Evolutionary conservation across 768 basidiomycete genomes (phyloP).

Genomic region (Termitomyces sp.): DNA sequence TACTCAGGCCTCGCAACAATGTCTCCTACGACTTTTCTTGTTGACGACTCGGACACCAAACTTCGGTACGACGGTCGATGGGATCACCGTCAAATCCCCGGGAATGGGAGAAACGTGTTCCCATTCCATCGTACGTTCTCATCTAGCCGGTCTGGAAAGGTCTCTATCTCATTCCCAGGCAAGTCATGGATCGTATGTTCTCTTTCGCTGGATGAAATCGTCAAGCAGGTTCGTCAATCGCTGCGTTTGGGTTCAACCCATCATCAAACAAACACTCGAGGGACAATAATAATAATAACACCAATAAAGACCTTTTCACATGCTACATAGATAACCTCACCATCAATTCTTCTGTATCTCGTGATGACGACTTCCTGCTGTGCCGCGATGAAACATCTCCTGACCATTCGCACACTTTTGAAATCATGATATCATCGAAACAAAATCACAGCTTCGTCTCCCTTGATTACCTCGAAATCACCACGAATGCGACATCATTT

Average conservation of each 20-base stretch:
- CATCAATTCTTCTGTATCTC: too few species aligned
- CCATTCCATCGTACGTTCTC: too few species aligned
- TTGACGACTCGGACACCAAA: background rate
- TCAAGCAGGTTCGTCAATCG: background rate
- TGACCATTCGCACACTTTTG: background rate
- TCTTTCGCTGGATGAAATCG: background rate
- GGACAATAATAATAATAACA: background rate
- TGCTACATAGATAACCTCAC: background rate
- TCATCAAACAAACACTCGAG: background rate
- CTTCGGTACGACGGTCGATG: background rate
- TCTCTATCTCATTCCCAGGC: background rate
- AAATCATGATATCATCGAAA: background rate
- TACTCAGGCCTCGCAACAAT: background rate
- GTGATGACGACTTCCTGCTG: background rate
- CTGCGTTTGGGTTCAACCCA: background rate
- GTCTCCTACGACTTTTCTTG: background rate
- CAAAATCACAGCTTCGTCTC: background rate
- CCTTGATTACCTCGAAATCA: slow-evolving; percentile 1
- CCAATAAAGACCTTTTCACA: background rate
- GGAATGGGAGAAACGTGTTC: too few species aligned
- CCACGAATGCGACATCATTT: background rate
- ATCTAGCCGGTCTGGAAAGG: background rate
- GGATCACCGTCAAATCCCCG: too few species aligned
- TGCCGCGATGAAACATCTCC: background rate
- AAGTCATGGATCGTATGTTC: background rate